Percentiles rank a stretch among this genome's conserved stretches.
These are phyloP conservation scores for Bondarzewia mesenterica DNA, from an alignment of 1,284 basidiomycete species.

Conservation along the genomic window DNA sequence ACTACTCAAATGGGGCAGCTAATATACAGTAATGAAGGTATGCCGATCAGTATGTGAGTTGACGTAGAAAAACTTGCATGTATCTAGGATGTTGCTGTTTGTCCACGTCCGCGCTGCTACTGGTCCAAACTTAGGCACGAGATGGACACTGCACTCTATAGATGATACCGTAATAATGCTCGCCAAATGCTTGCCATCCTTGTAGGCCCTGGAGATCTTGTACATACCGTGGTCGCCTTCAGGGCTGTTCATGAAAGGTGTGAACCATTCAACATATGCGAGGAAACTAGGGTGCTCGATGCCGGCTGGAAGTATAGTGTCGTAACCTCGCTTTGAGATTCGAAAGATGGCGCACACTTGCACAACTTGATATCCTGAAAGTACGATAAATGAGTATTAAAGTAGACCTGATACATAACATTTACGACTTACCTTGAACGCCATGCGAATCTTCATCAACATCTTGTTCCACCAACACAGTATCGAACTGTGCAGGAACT, in stretches of 20 bases:
- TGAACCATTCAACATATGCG: slow-evolving; percentile 5
- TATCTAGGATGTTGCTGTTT: slow-evolving; percentile 20
- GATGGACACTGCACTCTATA: slow-evolving; percentile 19
- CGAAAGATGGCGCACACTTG: not conserved
- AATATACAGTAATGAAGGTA: slow-evolving; percentile 11
- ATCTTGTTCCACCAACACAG: slow-evolving; percentile 10
- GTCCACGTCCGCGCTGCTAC: slow-evolving; percentile 17
- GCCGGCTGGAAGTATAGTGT: not conserved
- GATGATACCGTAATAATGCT: slow-evolving; percentile 15
- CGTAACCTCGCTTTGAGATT: not conserved
- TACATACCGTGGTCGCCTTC: not conserved
- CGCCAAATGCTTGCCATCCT: slow-evolving; percentile 9
- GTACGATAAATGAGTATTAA: not conserved
- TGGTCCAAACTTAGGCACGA: slow-evolving; percentile 8
- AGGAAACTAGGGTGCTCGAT: not conserved
- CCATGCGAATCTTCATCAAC: not conserved
- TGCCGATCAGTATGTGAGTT: slow-evolving; percentile 18
- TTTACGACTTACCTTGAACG: slow-evolving; percentile 1
- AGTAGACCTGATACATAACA: not conserved
- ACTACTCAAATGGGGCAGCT: no score
- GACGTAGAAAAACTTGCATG: slow-evolving; percentile 18
- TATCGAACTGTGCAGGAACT: slow-evolving; percentile 12
- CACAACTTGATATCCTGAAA: not conserved
- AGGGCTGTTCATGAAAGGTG: not conserved
- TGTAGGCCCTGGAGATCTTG: slow-evolving; percentile 1